Base-by-base conservation (phyloP, 2,329 filamentous ascomycete species). In the Chaetomium strumarium region DNA sequence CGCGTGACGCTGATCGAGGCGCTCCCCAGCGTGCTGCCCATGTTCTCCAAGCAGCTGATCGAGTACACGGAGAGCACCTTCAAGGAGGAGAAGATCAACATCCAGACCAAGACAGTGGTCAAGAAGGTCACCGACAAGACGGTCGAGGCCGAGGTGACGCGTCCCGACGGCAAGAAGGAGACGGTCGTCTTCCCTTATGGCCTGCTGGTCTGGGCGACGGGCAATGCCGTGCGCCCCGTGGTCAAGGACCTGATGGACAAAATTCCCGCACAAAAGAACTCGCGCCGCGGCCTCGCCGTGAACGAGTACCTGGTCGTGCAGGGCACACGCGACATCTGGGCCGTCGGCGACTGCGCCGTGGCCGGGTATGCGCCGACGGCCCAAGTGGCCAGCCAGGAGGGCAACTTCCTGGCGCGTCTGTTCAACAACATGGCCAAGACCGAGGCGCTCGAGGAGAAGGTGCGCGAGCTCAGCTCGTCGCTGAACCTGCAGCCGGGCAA, bases 381-480 rank as follows among this genome's bases (percentile, higher is more conserved):
- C 30, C 93, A 99, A 77, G 93, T 99, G 43, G 93, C 93, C 52
- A 83, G 88, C 10, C 93, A 99, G 75, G 93, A 99, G 74, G 93
- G 93, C 67, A 85, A 83, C 66, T 99, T 97, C 83, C 81, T 99
- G 36, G 93, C 90, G 38, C 85, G 89, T 58, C 83, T 99, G 56
- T 96, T 99, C 80, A 99, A 99, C 80, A 95, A 93, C 72, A 96
- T 97, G 89, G 93, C 91, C 69, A 95, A 91, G 81, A 95, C 90
- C 2, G 86, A 95, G 66, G 75, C 79, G 46, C 83, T 96, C 58
- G 90, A 97, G 76, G 63, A 70, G 34, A 81, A 91, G 66, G 81
- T 99, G 52, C 76, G 80, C 57, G 74, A 83, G 51, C 81, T 97
- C 16, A 84, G 80, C 71, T 70, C 76, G 51, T 74, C 70, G 58